phyloP scores from a whole-genome alignment of 2,329 filamentous ascomycete species.

The Ascochyta viciae-villosae region DNA sequence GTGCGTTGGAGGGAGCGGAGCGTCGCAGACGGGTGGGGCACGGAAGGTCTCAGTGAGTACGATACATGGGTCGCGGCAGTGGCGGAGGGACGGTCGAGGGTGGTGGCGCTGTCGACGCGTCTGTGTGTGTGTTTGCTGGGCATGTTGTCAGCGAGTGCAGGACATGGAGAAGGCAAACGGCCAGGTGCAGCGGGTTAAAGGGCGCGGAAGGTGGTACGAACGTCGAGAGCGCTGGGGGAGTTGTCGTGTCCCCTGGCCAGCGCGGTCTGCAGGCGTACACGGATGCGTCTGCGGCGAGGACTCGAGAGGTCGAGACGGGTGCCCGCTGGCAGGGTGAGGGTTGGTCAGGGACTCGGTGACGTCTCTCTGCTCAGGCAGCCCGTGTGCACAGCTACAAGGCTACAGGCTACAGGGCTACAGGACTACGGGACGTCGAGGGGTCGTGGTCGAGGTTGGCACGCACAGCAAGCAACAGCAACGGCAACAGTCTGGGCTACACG shows the following conservation, averaged over 20 bases:
- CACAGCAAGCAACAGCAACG: slow-evolving; percentile 31
- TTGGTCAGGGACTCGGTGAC: slow-evolving; percentile 8
- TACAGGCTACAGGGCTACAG: no score
- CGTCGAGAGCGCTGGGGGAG: slow-evolving; percentile 34
- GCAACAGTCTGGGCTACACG: slow-evolving; percentile 33
- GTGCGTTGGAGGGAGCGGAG: slow-evolving; percentile 23
- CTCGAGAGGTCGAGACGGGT: slow-evolving; percentile 36
- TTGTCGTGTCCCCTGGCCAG: slow-evolving; percentile 36
- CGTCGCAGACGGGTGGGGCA: slow-evolving; percentile 24
- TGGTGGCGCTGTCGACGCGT: slow-evolving; percentile 25
- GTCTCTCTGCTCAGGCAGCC: slow-evolving; percentile 11
- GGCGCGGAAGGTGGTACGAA: slow-evolving; percentile 44
- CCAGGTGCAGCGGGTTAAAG: slow-evolving; percentile 29
- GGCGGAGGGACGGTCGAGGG: slow-evolving; percentile 19
- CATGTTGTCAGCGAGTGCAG: slow-evolving; percentile 43
- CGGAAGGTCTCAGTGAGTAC: slow-evolving; percentile 27
- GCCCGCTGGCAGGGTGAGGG: slow-evolving; percentile 24
- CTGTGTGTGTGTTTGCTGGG: slow-evolving; percentile 29
- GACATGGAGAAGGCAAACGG: slow-evolving; percentile 14
- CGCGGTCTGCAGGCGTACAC: slow-evolving; percentile 41
- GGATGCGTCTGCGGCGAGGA: slow-evolving; percentile 36
- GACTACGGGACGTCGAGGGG: slow-evolving; percentile 4
- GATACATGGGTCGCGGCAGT: slow-evolving; percentile 38
- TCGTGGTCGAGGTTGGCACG: slow-evolving; percentile 23
- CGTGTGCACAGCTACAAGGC: slow-evolving; percentile 1